phyloP scores from a whole-genome alignment of 768 basidiomycete genomes.

The Leccinum sublutescens region DNA sequence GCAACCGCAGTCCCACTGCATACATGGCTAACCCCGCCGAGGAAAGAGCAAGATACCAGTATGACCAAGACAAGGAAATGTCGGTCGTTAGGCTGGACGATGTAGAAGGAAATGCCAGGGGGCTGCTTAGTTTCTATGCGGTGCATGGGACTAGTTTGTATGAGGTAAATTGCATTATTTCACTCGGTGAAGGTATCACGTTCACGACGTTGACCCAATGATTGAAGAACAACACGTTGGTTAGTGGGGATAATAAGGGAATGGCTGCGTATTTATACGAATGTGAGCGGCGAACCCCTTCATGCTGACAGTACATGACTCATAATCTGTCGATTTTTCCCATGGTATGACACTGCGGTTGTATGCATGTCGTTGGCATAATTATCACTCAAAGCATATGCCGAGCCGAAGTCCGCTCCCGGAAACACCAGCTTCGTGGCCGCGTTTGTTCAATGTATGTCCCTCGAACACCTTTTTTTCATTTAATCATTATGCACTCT shows the following conservation, averaged over 20 bases:
- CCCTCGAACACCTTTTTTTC: not conserved
- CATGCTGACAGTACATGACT: not conserved
- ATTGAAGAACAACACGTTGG: conserved; percentile 73
- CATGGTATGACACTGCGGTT: not conserved
- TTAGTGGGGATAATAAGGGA: conserved; percentile 81
- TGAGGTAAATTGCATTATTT: conserved; percentile 40
- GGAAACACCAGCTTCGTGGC: conserved; percentile 72
- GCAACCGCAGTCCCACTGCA: conserved; percentile 73
- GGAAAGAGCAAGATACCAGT: conserved; percentile 64
- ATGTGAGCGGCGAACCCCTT: conserved; percentile 38
- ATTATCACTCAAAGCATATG: conserved; percentile 41
- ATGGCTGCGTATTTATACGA: conserved; percentile 84
- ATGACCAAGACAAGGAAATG: conserved; percentile 74
- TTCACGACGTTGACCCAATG: not conserved
- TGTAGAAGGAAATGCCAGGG: conserved; percentile 51
- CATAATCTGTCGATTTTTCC: not conserved
- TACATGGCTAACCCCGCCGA: conserved; percentile 73
- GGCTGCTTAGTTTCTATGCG: conserved; percentile 72
- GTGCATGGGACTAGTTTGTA: conserved; percentile 84
- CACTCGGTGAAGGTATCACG: not conserved
- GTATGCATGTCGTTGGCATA: no score
- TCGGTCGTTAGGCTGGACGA: conserved; percentile 68
- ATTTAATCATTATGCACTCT: not conserved
- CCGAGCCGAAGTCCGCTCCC: conserved; percentile 64
- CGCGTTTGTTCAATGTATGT: conserved; percentile 70